These are phyloP conservation scores for rapeseed (Brassica napus) DNA, from an alignment of 345 rosid genomes.

Conservation along the genomic window DNA sequence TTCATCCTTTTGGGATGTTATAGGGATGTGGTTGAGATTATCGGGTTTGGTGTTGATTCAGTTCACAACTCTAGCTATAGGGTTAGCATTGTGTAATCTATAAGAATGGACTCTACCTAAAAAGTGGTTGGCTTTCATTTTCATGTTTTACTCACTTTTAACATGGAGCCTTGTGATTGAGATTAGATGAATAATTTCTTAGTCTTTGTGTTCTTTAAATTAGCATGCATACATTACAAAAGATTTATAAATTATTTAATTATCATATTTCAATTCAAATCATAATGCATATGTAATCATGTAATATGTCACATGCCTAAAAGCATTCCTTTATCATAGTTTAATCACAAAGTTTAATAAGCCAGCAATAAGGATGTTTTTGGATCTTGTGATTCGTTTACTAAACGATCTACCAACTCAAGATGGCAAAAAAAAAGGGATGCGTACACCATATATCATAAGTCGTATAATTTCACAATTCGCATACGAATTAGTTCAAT, in stretches of 20 bases:
- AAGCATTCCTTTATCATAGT: conserved; percentile 17
- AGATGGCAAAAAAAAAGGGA: conserved; percentile 4
- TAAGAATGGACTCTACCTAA: neutral
- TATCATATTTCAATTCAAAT: neutral
- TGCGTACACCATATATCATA: neutral
- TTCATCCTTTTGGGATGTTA: neutral
- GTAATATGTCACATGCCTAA: conserved; percentile 23
- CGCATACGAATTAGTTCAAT: neutral
- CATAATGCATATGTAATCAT: neutral
- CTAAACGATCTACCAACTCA: conserved; percentile 24
- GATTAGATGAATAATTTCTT: neutral
- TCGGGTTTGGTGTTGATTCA: neutral
- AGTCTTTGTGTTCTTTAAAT: neutral
- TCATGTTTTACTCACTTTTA: neutral
- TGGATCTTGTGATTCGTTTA: conserved; percentile 16
- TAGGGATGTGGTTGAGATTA: neutral
- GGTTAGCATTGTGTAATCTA: neutral
- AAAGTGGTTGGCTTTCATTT: neutral
- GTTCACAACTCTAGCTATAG: neutral
- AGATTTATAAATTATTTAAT: neutral
- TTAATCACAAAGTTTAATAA: conserved; percentile 10
- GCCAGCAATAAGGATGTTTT: conserved; percentile 17
- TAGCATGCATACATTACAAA: no score
- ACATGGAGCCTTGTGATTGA: neutral
- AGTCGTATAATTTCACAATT: neutral